A percentile compares a stretch with the other conserved stretches of the same genome.
phyloP scores from a whole-genome alignment of 2,329 filamentous ascomycete genomes.

The Mycosphaerella sp. region DNA sequence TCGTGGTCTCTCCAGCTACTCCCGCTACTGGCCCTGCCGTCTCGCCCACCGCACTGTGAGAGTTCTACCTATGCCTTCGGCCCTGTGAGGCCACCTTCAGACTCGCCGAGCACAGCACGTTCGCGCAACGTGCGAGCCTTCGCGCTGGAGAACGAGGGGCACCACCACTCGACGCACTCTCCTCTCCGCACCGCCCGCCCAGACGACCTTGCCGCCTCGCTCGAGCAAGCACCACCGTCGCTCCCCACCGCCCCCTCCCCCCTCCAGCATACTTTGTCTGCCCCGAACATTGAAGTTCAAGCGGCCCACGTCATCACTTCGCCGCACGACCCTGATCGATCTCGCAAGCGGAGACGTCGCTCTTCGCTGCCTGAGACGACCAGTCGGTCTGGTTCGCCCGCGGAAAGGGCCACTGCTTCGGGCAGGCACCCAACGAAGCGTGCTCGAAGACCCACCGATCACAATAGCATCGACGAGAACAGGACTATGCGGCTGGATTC shows the following conservation, averaged over 20 bases:
- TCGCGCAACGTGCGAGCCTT: constrained; percentile 18
- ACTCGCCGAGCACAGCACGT: constrained; percentile 7
- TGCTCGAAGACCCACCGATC: constrained; percentile 32
- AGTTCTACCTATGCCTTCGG: constrained; percentile 17
- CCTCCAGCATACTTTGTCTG: constrained; percentile 16
- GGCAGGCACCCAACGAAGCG: constrained; percentile 38
- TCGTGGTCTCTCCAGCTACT: neutral
- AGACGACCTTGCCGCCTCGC: constrained; percentile 21
- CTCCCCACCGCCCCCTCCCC: constrained; percentile 29
- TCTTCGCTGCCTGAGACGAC: constrained; percentile 24
- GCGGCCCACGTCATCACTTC: constrained; percentile 11
- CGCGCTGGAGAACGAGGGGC: constrained; percentile 31
- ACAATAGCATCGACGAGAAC: constrained; percentile 37
- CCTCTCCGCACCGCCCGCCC: constrained; percentile 32
- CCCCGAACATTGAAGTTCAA: constrained; percentile 10
- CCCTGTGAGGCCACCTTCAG: constrained; percentile 17
- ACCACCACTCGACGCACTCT: constrained; percentile 19
- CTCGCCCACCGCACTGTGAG: neutral
- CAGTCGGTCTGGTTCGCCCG: constrained; percentile 18
- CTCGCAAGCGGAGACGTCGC: constrained; percentile 30
- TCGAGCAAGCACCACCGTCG: neutral
- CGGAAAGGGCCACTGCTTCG: constrained; percentile 18
- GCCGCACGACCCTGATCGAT: constrained; percentile 19
- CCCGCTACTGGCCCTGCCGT: neutral
- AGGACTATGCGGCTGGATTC: constrained; percentile 38